Evolutionary conservation across 768 basidiomycete species (phyloP), one percentile per base, ranked within the genome.

Genomic region (Pleurotus ostreatus): DNA sequence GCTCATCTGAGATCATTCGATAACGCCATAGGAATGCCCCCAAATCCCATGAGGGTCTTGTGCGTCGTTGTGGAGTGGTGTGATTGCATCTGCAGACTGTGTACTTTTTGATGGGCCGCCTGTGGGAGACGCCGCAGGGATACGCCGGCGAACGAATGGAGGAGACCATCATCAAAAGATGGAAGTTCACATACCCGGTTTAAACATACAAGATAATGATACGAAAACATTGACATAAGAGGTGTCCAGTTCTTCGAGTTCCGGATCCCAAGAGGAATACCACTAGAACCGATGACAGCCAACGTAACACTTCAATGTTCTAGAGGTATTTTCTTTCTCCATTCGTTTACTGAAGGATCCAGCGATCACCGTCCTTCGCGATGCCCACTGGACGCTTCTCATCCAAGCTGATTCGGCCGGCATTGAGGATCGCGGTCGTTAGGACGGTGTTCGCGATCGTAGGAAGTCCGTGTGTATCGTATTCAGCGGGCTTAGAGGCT

Each of bases 361-460:
- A 93, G 54, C 72, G 69, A 59, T 77, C 79, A 34, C 77, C 82
- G 16, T 76, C 77, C 71, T 84, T 83, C 75, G 78, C 84, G 69
- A 97, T 89, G 26, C 75, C 78, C 49, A 96, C 92, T 5, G 89
- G 79, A 59, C 93, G 74, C 75, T 88, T 92, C 79, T 96, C 92
- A 69, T 96, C 92, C 55, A 96, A 71, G 65, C 89, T 91, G 68
- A 92, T 86, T 55, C 94, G 83, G 12, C 94, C 94, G 23, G 94
- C 94, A 60, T 95, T 84, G 62, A 96, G 80, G 67, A 96, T 92
- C 12, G 90, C 90, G 9, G 92, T 93, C 15, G 88, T 90, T 62
- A 90, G 72, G 13, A 94, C 85, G 12, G 94, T 95, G 71, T 93
- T 95, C 45, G 82, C 79, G 67, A 95, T 92, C 18, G 94, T 96